Conservation (phyloP, 148 eudicot species). For the Chenopodium berlandieri region DNA sequence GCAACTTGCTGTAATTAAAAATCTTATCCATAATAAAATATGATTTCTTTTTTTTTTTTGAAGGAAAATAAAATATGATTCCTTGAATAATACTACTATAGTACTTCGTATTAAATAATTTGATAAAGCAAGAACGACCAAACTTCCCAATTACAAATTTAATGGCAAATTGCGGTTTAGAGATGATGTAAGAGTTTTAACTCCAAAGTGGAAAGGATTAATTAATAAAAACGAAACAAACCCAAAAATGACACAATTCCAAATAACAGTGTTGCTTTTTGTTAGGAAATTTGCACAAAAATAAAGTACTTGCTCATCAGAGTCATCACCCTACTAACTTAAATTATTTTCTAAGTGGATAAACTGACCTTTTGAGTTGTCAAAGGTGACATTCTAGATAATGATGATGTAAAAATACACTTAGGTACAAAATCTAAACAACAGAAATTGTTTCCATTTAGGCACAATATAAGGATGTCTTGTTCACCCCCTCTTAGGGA, state of each 20-base stretch:
- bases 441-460: not conserved
- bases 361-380: conserved; percentile 22
- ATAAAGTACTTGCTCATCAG: not conserved
- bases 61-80: not conserved
- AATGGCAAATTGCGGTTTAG: not conserved
- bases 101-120: no score
- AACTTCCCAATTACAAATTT: not conserved
- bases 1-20: not conserved
- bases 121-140: not conserved
- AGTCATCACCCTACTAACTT: not conserved
- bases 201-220: not conserved
- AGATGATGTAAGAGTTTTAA: not conserved
- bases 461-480: not conserved
- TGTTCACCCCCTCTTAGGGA: not conserved
- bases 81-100: no score
- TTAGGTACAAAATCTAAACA: not conserved
- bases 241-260: not conserved
- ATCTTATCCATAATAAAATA: not conserved
- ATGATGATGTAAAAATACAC: not conserved
- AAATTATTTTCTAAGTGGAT: conserved; percentile 4
- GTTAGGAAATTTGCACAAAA: not conserved
- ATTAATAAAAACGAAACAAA: not conserved
- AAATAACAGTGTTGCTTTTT: conserved; percentile 4
- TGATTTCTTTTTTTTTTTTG: no score
- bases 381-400: conserved; percentile 11